Conservation (phyloP, 2,329 filamentous ascomycete genomes). For the Pyrenophora teres region DNA sequence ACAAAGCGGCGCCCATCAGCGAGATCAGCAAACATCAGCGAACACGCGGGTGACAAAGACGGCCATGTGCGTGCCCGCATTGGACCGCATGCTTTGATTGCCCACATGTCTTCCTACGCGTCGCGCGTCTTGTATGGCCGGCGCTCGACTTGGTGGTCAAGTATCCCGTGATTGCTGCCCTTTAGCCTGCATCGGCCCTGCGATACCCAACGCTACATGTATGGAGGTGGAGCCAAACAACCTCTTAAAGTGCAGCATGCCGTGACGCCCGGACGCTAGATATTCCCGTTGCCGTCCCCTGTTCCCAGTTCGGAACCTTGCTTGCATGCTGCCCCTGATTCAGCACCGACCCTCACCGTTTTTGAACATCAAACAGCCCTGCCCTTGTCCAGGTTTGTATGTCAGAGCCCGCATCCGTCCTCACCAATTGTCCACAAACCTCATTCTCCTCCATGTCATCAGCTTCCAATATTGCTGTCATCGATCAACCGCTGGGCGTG, state of each 20-base stretch:
- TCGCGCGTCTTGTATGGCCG: slow-evolving; percentile 21
- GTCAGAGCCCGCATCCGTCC: slow-evolving; percentile 26
- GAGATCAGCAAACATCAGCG: slow-evolving; percentile 28
- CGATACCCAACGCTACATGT: slow-evolving; percentile 43
- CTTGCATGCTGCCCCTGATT: slow-evolving; percentile 39
- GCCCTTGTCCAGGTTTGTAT: slow-evolving; percentile 27
- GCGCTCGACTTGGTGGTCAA: slow-evolving; percentile 7
- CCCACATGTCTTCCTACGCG: slow-evolving; percentile 10
- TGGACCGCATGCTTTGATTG: slow-evolving; percentile 28
- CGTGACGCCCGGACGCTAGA: slow-evolving; percentile 25
- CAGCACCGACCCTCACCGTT: slow-evolving; percentile 31
- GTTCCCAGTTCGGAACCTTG: slow-evolving; percentile 40
- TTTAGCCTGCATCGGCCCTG: slow-evolving; percentile 20
- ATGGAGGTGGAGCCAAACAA: slow-evolving; percentile 36
- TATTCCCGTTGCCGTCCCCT: slow-evolving; percentile 39
- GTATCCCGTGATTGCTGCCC: slow-evolving; percentile 20
- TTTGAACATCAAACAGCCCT: slow-evolving; percentile 37
- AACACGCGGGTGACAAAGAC: slow-evolving; percentile 34
- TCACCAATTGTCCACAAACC: slow-evolving; percentile 20
- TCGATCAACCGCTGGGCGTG: slow-evolving; percentile 22
- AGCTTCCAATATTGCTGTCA: slow-evolving; percentile 18
- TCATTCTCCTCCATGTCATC: slow-evolving; percentile 33
- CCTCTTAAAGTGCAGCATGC: slow-evolving; percentile 31
- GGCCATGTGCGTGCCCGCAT: slow-evolving; percentile 19
- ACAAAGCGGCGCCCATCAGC: slow-evolving; percentile 37